These are phyloP conservation scores for Coelastrella sp. DNA, from an alignment of 139 green algal genomes.

Conservation along the genomic window DNA sequence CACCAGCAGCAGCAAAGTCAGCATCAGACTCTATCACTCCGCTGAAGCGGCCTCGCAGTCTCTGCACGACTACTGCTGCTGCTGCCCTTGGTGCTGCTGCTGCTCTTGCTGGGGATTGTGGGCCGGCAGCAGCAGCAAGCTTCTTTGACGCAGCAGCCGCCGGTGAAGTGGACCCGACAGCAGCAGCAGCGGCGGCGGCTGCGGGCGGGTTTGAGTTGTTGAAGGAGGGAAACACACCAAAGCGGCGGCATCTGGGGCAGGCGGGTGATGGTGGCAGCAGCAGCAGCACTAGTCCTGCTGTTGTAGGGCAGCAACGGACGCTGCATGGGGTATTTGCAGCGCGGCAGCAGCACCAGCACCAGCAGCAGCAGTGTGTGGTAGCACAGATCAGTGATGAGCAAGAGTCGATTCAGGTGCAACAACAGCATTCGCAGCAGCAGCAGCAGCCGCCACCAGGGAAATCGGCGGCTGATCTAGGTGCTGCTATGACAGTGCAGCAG, in stretches of 20 bases:
- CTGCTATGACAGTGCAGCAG: neutral
- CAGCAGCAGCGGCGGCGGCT: neutral
- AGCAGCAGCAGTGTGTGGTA: neutral
- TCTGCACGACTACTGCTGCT: neutral
- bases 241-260: conserved; percentile 10
- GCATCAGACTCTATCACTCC: neutral
- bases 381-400: neutral
- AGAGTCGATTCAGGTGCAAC: conserved; percentile 2
- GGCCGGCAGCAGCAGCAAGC: neutral
- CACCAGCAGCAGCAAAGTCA: neutral
- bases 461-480: neutral
- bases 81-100: conserved; percentile 26
- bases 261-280: neutral
- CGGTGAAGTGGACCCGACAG: neutral
- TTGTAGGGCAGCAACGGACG: conserved; percentile 19
- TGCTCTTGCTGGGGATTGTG: conserved; percentile 9
- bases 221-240: neutral
- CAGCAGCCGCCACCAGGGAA: neutral
- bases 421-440: neutral
- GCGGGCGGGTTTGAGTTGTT: neutral
- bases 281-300: conserved; percentile 9
- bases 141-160: neutral
- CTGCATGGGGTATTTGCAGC: conserved; percentile 24
- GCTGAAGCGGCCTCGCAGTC: neutral
- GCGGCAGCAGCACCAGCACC: conserved; percentile 28